Evolutionary conservation across 805 yeast genomes (phyloP).

Genomic region (Metschnikowia chrysomelidarum): DNA sequence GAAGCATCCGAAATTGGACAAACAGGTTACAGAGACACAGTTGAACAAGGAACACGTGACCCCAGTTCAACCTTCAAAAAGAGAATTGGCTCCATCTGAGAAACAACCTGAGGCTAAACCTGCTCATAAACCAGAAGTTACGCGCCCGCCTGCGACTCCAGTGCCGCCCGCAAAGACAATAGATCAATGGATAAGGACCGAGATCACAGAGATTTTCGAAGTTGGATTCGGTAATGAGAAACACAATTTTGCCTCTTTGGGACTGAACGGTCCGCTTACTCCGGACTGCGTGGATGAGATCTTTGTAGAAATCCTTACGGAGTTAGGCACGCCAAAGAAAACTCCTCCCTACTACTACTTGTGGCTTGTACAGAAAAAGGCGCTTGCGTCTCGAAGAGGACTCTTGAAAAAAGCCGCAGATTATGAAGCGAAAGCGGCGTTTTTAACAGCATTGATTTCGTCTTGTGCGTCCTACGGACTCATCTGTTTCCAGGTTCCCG

Average conservation of each 20-base stretch:
- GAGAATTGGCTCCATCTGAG: neutral
- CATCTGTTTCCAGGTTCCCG: conserved; percentile 67
- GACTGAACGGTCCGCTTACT: conserved; percentile 21
- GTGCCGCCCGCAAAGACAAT: conserved; percentile 21
- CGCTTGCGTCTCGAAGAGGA: conserved; percentile 42
- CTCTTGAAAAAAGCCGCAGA: conserved; percentile 41
- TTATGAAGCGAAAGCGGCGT: conserved; percentile 32
- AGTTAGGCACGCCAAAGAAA: conserved; percentile 43
- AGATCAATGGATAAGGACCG: conserved; percentile 41
- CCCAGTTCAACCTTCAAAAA: neutral
- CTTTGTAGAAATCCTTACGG: conserved; percentile 56
- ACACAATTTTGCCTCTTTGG: conserved; percentile 23
- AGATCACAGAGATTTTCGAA: conserved; percentile 36
- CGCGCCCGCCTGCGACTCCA: neutral
- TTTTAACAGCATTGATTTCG: conserved; percentile 49
- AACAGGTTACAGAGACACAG: conserved; percentile 1
- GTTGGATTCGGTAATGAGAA: conserved; percentile 24
- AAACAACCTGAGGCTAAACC: neutral
- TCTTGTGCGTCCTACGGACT: conserved; percentile 61
- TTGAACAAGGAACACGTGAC: conserved; percentile 6
- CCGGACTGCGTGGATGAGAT: conserved; percentile 46
- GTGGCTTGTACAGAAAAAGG: conserved; percentile 41
- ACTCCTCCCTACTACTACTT: conserved; percentile 48
- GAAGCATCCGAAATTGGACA: conserved; percentile 5
- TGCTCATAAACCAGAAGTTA: neutral